A percentile compares a stretch with the other conserved stretches of the same genome.
These are phyloP conservation scores for Aspergillus taichungensis DNA, from an alignment of 495 filamentous ascomycete species.

Conservation along the genomic window DNA sequence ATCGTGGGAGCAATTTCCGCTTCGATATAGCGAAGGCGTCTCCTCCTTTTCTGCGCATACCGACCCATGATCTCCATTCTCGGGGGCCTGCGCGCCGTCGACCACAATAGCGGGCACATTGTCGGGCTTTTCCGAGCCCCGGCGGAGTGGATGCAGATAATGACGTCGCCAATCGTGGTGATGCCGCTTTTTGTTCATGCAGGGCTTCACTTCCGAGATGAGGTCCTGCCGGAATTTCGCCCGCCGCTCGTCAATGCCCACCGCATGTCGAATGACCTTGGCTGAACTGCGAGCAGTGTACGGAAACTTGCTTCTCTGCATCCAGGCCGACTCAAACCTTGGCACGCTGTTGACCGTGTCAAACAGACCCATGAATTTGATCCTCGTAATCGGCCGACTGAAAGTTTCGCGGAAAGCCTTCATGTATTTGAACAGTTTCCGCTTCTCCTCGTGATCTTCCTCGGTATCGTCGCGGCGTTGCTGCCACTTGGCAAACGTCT, in stretches of 20 bases:
- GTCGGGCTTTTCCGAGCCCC: conserved; percentile 9
- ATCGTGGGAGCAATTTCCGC: conserved; percentile 19
- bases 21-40: conserved; percentile 29
- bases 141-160: conserved; percentile 15
- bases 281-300: conserved; percentile 75
- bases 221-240: conserved; percentile 64
- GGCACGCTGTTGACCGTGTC: conserved; percentile 71
- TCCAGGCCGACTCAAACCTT: conserved; percentile 74
- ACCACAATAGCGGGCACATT: conserved; percentile 24
- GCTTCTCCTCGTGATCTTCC: conserved; percentile 49
- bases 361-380: conserved; percentile 45
- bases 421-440: conserved; percentile 67
- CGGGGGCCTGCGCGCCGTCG: conserved; percentile 15
- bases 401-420: conserved; percentile 81
- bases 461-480: conserved; percentile 49
- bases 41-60: conserved; percentile 10
- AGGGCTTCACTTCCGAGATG: conserved; percentile 48
- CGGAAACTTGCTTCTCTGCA: conserved; percentile 73
- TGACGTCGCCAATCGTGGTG: conserved; percentile 26
- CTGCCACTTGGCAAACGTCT: conserved; percentile 82
- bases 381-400: conserved; percentile 63
- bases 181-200: conserved; percentile 22
- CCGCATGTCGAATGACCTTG: conserved; percentile 60
- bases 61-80: background rate
- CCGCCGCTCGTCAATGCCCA: conserved; percentile 69